These are phyloP conservation scores for Orbilia quercus DNA, from an alignment of 2,329 filamentous ascomycete species.

Conservation along the genomic window DNA sequence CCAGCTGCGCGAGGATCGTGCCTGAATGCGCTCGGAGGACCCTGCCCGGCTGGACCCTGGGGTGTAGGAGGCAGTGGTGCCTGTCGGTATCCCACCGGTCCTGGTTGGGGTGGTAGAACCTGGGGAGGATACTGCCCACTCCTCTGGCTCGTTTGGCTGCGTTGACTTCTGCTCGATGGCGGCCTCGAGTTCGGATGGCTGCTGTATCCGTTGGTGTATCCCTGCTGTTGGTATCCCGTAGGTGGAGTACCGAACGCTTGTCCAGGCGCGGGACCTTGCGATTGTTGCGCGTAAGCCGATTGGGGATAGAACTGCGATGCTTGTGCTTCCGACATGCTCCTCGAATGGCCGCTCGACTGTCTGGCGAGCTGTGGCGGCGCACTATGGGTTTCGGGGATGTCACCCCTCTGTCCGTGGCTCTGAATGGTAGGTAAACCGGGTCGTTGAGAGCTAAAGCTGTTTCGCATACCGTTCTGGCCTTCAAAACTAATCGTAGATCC, in stretches of 20 bases:
- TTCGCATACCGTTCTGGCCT: constrained; percentile 17
- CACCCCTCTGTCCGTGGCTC: constrained; percentile 32
- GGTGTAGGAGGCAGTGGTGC: constrained; percentile 6
- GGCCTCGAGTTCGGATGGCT: constrained; percentile 49
- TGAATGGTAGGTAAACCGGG: constrained; percentile 56
- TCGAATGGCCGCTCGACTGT: constrained; percentile 30
- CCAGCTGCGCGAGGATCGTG: constrained; percentile 44
- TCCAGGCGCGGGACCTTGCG: constrained; percentile 23
- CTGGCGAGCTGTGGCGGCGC: constrained; percentile 26
- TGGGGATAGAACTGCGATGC: constrained; percentile 36
- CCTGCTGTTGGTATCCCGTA: constrained; percentile 22
- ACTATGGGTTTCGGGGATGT: constrained; percentile 17
- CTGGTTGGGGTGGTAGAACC: neutral
- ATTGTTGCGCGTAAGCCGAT: constrained; percentile 11
- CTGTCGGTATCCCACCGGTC: constrained; percentile 28
- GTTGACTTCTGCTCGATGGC: constrained; percentile 43
- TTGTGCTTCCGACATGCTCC: constrained; percentile 51
- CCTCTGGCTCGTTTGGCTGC: constrained; percentile 47
- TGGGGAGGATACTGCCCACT: constrained; percentile 26
- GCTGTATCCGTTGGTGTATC: constrained; percentile 28
- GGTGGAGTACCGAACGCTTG: constrained; percentile 34
- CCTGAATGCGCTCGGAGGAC: constrained; percentile 34
- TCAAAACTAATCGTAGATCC: constrained; percentile 62
- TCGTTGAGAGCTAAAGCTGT: constrained; percentile 52
- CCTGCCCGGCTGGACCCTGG: constrained; percentile 13